Evolutionary conservation across 1,284 basidiomycete genomes (phyloP), one percentile per base, ranked within the genome.

Genomic region (Entoloma clypeatum): DNA sequence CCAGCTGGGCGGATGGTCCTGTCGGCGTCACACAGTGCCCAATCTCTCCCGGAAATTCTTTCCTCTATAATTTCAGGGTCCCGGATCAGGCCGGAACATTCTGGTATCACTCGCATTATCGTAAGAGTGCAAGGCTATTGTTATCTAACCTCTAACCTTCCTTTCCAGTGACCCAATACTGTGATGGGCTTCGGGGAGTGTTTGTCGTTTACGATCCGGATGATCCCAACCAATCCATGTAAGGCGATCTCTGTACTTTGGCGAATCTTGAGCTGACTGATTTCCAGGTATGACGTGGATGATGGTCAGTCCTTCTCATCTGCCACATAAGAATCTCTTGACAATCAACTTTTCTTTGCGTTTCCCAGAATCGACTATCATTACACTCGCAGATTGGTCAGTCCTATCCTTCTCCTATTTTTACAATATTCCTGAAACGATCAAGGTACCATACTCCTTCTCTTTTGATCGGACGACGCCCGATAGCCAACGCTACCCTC

Each of bases 151-250:
- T 56, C 38, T 68, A 60, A 28, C n/a, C 30, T 13, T 32, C 14
- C 30, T 36, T 31, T 13, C 14, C 34, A 59, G 56, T 52, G 1
- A 51, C 56, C 1, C 54, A 62, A 41, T 61, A 62, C 39, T 71
- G 68, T 34, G 70, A 72, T 45, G 70, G 71, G 21, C 56, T 72
- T 31, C 62, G 74, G 24, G 73, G 73, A 1, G 58, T 68, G 0
- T 41, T 75, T 17, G 60, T 75, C 3, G 59, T 75, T 29, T 70
- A 74, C 37, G 69, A 75, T 45, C 64, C 59, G 5, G 10, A 67
- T 2, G 72, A 74, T 44, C 72, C 73, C 16, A 59, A 62, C 36
- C 35, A 24, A 8, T 19, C 35, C 2, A 16, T 29, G 42, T 50
- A 37, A 45, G 43, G 25, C 27, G 34, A 27, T 31, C 31, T 19